phyloP scores from a whole-genome alignment of 192 early-diverging fungal species.

The Backusella macrospora region DNA sequence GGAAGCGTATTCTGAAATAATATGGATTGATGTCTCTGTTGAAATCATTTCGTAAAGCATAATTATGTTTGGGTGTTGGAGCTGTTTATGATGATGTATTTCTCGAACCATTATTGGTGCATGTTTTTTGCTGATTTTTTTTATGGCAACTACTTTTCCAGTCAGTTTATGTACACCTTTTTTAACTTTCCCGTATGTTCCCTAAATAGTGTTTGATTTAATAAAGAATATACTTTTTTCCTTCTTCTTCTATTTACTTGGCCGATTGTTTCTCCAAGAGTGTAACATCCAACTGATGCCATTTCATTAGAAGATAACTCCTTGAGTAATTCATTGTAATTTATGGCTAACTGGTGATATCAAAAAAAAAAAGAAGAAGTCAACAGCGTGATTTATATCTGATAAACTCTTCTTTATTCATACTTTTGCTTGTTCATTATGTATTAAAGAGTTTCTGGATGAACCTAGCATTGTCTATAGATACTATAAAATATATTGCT shows the following conservation, averaged over 20 bases:
- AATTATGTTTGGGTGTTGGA: slow-evolving; percentile 79
- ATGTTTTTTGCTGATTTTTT: slow-evolving; percentile 61
- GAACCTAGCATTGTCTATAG: neutral
- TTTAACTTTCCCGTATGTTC: slow-evolving; percentile 70
- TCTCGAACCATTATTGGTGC: slow-evolving; percentile 59
- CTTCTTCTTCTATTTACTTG: slow-evolving; percentile 34
- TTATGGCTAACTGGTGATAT: slow-evolving; percentile 49
- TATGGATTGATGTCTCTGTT: slow-evolving; percentile 74
- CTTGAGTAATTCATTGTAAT: slow-evolving; percentile 60
- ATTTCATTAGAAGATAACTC: slow-evolving; percentile 55
- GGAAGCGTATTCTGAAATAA: slow-evolving; percentile 75
- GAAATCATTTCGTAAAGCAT: slow-evolving; percentile 78
- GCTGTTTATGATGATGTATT: slow-evolving; percentile 65
- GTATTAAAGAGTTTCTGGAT: slow-evolving; percentile 27
- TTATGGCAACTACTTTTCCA: slow-evolving; percentile 61
- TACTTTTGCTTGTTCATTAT: slow-evolving; percentile 50
- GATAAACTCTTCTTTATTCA: neutral
- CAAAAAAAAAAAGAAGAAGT: neutral
- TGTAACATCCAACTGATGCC: slow-evolving; percentile 55
- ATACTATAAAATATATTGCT: neutral
- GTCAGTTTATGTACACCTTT: slow-evolving; percentile 60
- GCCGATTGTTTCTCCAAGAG: slow-evolving; percentile 57
- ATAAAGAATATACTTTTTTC: neutral
- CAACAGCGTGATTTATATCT: neutral
- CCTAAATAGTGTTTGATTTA: slow-evolving; percentile 29